Base-by-base conservation (phyloP, 805 yeast species). In the Brettanomyces sp. region DNA sequence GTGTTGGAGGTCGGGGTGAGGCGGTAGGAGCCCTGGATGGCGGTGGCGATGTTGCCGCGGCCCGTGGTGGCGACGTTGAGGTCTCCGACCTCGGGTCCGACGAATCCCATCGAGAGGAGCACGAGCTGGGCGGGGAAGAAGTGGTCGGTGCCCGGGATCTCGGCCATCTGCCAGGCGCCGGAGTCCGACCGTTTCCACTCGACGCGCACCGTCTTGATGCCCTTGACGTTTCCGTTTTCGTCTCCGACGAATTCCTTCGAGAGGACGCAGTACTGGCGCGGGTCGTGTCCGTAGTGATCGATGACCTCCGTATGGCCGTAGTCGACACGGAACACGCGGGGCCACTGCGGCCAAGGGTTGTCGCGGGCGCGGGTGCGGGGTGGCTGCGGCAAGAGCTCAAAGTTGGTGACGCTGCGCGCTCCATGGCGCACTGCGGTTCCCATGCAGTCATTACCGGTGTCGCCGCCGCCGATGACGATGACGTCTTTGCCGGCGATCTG, bases 311-410 rank as follows among this genome's bases (percentile, higher is more conserved):
- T 76, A 68, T 91, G 99, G 56, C 99, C 99, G 63, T 91, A 91
- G 70, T 91, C 99, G 49, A 91, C 95, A 61, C 98, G 80, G 84
- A 93, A 91, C 59, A 93, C 79, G 64, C 96, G 77, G 56, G 99
- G 98, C 98, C 98, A 91, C 71, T 91, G 99, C 39, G 99, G 99
- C 99, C 99, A 91, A 67, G 99, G 98, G 69, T 91, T 91, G 68
- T 93, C 97, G 68, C 80, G 85, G 41, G 90, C 84, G 65, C 97
- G 79, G 48, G 78, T 76, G 30, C 74, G 74, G 35, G 97, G 86
- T 52, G 99, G 99, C 57, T 83, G 80, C 48, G 99, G 99, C 56
- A 91, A 73, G 63, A 91, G 75, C 72, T 91, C 99, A 65, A 91
- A 93, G 76, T 91, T 91, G 53, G 82, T 76, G 48, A 93, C 96